Evolutionary conservation across 2,329 filamentous ascomycete species (phyloP), one percentile per base, ranked within the genome.

Genomic region (Volutella citrinella): DNA sequence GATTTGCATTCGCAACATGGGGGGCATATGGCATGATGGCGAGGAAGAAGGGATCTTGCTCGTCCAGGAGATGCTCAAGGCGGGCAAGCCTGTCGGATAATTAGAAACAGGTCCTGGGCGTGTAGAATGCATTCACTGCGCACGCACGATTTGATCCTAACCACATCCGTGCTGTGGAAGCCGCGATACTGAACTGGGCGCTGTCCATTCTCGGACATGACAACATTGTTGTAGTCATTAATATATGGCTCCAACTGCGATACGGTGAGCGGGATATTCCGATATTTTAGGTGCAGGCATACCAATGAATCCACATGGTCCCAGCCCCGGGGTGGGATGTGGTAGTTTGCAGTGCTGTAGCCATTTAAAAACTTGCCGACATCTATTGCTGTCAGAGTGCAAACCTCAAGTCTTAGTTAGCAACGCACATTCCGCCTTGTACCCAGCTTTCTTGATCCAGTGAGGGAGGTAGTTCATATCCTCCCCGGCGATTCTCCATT

Each of bases 361-460:
- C 43, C 43, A 19, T 46, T 46, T 12, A 46, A 23, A 10, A 43
- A 38, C 17, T 46, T 46, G 11, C 43, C 43, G 13, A 46, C 18
- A 22, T 38, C 38, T 44, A 20, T 5, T 11, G 19, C 17, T n/a
- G n/a, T n/a, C n/a, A n/a, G n/a, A n/a, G n/a, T n/a, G n/a, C n/a
- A n/a, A 22, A 16, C 3, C 7, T 20, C 4, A 6, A 22, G 15
- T n/a, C 13, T 23, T 11, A 3, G 18, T 4, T 11, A 5, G 11
- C 4, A 3, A 17, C 25, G 10, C 16, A 41, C 32, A 42, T 21
- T 45, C 42, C 13, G 36, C 33, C 7, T 23, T 36, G 20, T 45
- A 45, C n/a, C 42, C 42, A 11, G 39, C 42, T n/a, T 34, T 23
- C 20, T 40, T 40, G 10, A 45, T 28, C 36, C 38, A 45, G 20